Evolutionary conservation across 768 basidiomycete genomes (phyloP).

Genomic region (Antrodiella citrinella): DNA sequence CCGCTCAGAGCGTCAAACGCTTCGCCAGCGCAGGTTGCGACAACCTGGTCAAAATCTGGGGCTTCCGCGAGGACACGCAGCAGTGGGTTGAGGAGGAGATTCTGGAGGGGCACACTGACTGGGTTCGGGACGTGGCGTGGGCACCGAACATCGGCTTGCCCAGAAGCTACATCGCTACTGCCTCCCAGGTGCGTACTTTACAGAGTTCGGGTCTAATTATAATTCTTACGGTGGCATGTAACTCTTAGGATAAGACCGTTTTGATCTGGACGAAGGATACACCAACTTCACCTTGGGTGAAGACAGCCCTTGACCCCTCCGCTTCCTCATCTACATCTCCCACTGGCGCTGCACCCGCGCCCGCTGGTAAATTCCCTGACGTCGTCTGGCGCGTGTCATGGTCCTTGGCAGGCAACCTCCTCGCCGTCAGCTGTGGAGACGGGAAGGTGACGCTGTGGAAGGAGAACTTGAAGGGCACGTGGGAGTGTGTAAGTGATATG

Average conservation of each 20-base stretch:
- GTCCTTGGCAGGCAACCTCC: constrained; percentile 92
- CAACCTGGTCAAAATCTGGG: constrained; percentile 93
- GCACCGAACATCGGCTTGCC: constrained; percentile 95
- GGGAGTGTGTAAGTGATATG: constrained; percentile 97
- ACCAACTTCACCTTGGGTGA: constrained; percentile 67
- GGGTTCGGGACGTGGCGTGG: constrained; percentile 99
- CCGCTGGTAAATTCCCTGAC: constrained; percentile 81
- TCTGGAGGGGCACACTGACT: constrained; percentile 90
- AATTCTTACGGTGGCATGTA: background rate
- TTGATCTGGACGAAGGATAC: constrained; percentile 87
- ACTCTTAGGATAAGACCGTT: constrained; percentile 66
- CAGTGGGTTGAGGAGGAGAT: constrained; percentile 88
- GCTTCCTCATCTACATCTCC: constrained; percentile 36
- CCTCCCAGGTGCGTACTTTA: constrained; percentile 63
- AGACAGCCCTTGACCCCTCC: constrained; percentile 72
- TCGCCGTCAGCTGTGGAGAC: constrained; percentile 95
- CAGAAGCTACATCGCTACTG: constrained; percentile 91
- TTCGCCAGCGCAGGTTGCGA: constrained; percentile 97
- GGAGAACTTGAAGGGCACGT: constrained; percentile 88
- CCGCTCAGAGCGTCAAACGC: constrained; percentile 59
- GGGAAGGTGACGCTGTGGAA: constrained; percentile 99
- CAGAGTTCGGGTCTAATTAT: background rate
- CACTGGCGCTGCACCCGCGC: constrained; percentile 26
- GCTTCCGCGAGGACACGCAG: constrained; percentile 77
- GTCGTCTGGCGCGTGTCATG: constrained; percentile 99